Conservation (phyloP, 441 rosid species). For the Monsonia emarginata region DNA sequence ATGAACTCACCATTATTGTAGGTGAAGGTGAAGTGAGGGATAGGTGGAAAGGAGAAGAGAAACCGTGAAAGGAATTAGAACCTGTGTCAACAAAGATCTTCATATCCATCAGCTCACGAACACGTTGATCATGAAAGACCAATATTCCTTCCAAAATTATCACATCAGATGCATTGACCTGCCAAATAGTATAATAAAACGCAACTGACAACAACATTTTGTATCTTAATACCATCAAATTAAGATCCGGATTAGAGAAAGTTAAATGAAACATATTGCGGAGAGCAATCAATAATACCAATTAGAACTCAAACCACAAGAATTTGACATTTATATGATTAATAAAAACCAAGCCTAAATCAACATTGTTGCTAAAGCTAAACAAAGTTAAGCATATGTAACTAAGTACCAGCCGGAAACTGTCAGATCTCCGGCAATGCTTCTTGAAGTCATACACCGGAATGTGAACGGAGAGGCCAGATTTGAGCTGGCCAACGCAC, state of each 20-base stretch:
- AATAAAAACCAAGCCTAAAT: background rate
- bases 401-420: conserved; percentile 69
- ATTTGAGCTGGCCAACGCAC: conserved; percentile 54
- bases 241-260: background rate
- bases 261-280: background rate
- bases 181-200: conserved; percentile 12
- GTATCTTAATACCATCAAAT: background rate
- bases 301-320: background rate
- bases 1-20: background rate
- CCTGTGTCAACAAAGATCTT: conserved; percentile 96
- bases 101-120: conserved; percentile 82
- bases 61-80: conserved; percentile 19
- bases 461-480: conserved; percentile 67
- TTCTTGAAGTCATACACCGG: conserved; percentile 86
- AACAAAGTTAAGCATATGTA: no score
- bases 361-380: no score
- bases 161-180: conserved; percentile 97
- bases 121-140: conserved; percentile 78
- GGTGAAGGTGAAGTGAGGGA: background rate
- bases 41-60: background rate
- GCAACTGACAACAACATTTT: background rate
- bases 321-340: background rate
- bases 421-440: conserved; percentile 66
- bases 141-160: conserved; percentile 91
- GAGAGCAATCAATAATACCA: background rate